Conservation (phyloP, 1,284 basidiomycete species). For the Ustilago hordei region DNA sequence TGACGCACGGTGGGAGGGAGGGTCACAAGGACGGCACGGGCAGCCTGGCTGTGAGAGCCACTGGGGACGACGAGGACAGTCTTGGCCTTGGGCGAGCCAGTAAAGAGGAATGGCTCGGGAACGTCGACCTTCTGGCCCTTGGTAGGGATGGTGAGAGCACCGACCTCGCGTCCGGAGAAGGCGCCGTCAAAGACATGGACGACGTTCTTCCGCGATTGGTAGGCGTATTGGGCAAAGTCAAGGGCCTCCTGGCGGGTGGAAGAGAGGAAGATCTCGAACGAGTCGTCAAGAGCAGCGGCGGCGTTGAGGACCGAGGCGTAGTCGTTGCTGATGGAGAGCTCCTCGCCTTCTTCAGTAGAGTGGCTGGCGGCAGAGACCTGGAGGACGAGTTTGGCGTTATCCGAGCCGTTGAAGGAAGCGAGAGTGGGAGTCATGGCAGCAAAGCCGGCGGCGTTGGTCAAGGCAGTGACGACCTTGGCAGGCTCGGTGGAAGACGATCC, state of each 20-base stretch:
- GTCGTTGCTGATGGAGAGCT: slow-evolving; percentile 63
- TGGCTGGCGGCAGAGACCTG: slow-evolving; percentile 67
- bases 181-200: slow-evolving; percentile 69
- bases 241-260: slow-evolving; percentile 63
- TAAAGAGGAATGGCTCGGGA: slow-evolving; percentile 72
- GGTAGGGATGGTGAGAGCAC: slow-evolving; percentile 54
- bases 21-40: slow-evolving; percentile 58
- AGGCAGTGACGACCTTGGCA: slow-evolving; percentile 60
- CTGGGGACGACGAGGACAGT: slow-evolving; percentile 66
- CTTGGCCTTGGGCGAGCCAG: slow-evolving; percentile 59
- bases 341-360: slow-evolving; percentile 46
- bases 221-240: slow-evolving; percentile 64
- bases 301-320: slow-evolving; percentile 65
- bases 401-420: slow-evolving; percentile 42
- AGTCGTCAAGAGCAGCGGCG: slow-evolving; percentile 58
- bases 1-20: slow-evolving; percentile 49
- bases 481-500: slow-evolving; percentile 45
- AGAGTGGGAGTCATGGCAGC: slow-evolving; percentile 67
- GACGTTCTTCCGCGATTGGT: slow-evolving; percentile 55
- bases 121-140: slow-evolving; percentile 72
- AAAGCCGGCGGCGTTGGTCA: slow-evolving; percentile 66
- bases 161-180: slow-evolving; percentile 62
- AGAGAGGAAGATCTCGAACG: slow-evolving; percentile 65
- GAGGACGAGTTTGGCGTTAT: slow-evolving; percentile 62
- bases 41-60: slow-evolving; percentile 61